Evolutionary conservation across 2,329 filamentous ascomycete species (phyloP), one percentile per base, ranked within the genome.

Genomic region (Fonsecaea nubica): DNA sequence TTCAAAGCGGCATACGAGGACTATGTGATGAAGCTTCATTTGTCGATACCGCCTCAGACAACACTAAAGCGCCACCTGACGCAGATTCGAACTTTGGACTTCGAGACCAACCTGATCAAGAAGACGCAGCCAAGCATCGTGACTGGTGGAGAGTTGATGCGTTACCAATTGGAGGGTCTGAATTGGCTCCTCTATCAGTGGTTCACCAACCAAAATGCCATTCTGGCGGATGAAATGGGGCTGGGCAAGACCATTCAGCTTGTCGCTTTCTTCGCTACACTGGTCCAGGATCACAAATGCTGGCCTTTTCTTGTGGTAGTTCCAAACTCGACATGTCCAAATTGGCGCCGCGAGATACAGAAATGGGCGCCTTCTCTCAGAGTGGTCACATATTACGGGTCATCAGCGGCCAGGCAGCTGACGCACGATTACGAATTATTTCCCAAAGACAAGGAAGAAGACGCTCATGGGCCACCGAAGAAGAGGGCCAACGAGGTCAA

Each of bases 161-260:
- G 88, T 38, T 98, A 99, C 74, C 95, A 99, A 76, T 80, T 96
- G 53, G 92, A 97, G 66, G 95, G 95, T 21, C 82, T 97, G 59
- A 97, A 98, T 74, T 99, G 95, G 93, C 86, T 99, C 2, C 89
- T 97, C 66, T 93, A 91, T 76, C 95, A 95, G 75, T 98, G 92
- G 83, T 91, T 93, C 73, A 84, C 86, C 58, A 85, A 89, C 72
- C 89, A 91, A 75, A 98, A 95, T 74, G 91, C 93, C 33, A 94
- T 98, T 65, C 85, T 98, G 6, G 95, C 95, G 0, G 95, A 99
- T 75, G 95, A 99, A 76, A 99, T 99, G 95, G 95, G 95, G 48
- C 86, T 99, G 1, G 95, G 95, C 36, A 99, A 99, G 81, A 99
- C 95, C 0, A 92, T 99, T 36, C 95, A 99, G 76, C 89, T 97